Base-by-base conservation (phyloP, 768 basidiomycete genomes). In the Boletus eberwhitei region DNA sequence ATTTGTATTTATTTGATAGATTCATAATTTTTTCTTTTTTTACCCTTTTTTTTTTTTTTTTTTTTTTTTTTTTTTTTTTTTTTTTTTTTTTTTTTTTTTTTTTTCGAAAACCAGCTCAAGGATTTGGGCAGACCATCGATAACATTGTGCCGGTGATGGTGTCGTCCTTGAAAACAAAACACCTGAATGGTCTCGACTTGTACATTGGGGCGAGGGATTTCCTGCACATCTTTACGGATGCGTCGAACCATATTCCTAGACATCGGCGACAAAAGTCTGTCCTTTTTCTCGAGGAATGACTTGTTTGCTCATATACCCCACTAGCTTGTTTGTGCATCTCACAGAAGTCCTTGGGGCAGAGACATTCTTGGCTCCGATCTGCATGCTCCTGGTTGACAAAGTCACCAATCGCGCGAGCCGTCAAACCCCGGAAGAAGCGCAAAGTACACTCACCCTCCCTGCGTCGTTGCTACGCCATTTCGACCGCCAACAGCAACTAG, bases 91-190 rank as follows among this genome's bases (percentile, higher is more conserved):
- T n/a, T n/a, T n/a, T n/a, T n/a, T n/a, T n/a, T n/a, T n/a, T n/a
- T n/a, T n/a, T n/a, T n/a, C 21, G 8, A 42, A 32, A 31, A 31
- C 29, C 4, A 34, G 4, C 35, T 56, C 14, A 49, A 58, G 37
- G 50, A 16, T 48, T 12, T 31, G 35, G 19, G 4, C 51, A 96
- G 93, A 98, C 97, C 2, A 84, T 98, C 52, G 87, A 96, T 56
- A 89, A 83, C 64, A 93, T 98, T 54, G 88, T 99, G 7, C 96
- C 97, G 2, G 90, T 96, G 31, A 90, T 98, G 85, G 87, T 86
- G 9, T 78, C 85, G 6, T 91, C 92, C 0, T 74, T 96, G 56
- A 87, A 83, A 67, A 70, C 77, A 26, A 74, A 79, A 16, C 77
- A 88, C 52, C 57, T 77, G 1, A 70, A 74, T 8, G 75, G 78